Conservation (phyloP, 192 early-diverging fungal species). For the Linnemannia exigua region DNA sequence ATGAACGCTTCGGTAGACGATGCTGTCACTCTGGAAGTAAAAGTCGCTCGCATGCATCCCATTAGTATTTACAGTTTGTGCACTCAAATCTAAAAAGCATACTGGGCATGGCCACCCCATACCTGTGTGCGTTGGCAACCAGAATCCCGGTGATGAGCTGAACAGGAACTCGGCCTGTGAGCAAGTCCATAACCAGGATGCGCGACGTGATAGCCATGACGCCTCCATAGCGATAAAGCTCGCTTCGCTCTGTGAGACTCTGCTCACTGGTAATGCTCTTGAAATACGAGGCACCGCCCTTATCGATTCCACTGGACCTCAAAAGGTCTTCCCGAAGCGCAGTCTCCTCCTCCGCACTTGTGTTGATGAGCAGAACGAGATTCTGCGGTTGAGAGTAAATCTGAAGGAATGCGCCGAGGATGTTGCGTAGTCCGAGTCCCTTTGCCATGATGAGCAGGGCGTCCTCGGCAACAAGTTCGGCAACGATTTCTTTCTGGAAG, state of each 20-base stretch:
- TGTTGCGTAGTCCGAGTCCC: slow-evolving; percentile 81
- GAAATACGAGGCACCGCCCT: slow-evolving; percentile 30
- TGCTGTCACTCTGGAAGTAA: slow-evolving; percentile 70
- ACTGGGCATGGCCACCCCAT: neutral
- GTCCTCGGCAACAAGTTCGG: slow-evolving; percentile 79
- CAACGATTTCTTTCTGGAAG: slow-evolving; percentile 78
- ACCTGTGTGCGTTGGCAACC: slow-evolving; percentile 90
- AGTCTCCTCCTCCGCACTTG: slow-evolving; percentile 69
- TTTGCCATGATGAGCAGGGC: slow-evolving; percentile 83
- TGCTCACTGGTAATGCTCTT: slow-evolving; percentile 44
- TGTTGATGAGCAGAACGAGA: slow-evolving; percentile 87
- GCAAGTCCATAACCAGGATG: slow-evolving; percentile 92
- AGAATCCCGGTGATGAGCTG: slow-evolving; percentile 87
- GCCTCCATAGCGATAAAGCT: slow-evolving; percentile 86
- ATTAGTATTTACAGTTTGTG: neutral
- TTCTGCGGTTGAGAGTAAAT: slow-evolving; percentile 76
- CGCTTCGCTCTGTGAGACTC: slow-evolving; percentile 50
- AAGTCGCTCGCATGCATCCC: neutral
- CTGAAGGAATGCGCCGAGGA: slow-evolving; percentile 80
- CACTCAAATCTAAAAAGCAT: neutral
- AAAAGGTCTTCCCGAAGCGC: slow-evolving; percentile 49
- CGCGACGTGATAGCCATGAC: slow-evolving; percentile 88
- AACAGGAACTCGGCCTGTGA: slow-evolving; percentile 81
- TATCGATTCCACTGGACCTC: slow-evolving; percentile 26
- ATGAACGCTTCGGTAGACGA: slow-evolving; percentile 94